Percentiles rank a stretch among this genome's conserved stretches.
phyloP scores from a whole-genome alignment of 2,329 filamentous ascomycete species.

The Neocatenulostroma microsporum region DNA sequence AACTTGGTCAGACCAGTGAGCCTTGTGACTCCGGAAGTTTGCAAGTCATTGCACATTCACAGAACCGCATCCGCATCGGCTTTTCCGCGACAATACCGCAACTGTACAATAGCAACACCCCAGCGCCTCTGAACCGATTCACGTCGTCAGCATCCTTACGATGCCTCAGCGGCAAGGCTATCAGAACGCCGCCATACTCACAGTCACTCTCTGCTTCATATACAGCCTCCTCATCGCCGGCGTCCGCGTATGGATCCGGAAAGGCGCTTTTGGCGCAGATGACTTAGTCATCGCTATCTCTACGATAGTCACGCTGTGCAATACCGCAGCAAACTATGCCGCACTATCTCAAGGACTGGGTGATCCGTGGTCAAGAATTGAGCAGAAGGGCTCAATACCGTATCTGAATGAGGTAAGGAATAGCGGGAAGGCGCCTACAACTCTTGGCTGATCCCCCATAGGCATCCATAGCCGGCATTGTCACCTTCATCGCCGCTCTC shows the following conservation, averaged over 20 bases:
- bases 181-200: slow-evolving; percentile 21
- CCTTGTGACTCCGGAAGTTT: slow-evolving; percentile 3
- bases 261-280: slow-evolving; percentile 22
- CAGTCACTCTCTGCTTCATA: slow-evolving; percentile 26
- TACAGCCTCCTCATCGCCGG: slow-evolving; percentile 25
- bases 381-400: slow-evolving; percentile 11
- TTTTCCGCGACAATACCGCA: no score
- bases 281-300: slow-evolving; percentile 24
- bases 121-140: not conserved
- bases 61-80: not conserved
- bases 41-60: slow-evolving; percentile 1
- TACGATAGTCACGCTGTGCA: slow-evolving; percentile 22
- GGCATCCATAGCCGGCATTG: slow-evolving; percentile 22
- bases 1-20: no score
- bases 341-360: slow-evolving; percentile 23
- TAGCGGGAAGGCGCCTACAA: not conserved
- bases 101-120: slow-evolving; percentile 3
- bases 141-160: not conserved
- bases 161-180: slow-evolving; percentile 22
- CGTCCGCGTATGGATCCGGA: slow-evolving; percentile 24
- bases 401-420: slow-evolving; percentile 19
- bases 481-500: slow-evolving; percentile 24
- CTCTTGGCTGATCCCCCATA: slow-evolving; percentile 11
- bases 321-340: slow-evolving; percentile 23
- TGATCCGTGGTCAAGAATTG: slow-evolving; percentile 17